Base-by-base conservation (phyloP, 805 yeast species). In the Ogataea pignaliae region DNA sequence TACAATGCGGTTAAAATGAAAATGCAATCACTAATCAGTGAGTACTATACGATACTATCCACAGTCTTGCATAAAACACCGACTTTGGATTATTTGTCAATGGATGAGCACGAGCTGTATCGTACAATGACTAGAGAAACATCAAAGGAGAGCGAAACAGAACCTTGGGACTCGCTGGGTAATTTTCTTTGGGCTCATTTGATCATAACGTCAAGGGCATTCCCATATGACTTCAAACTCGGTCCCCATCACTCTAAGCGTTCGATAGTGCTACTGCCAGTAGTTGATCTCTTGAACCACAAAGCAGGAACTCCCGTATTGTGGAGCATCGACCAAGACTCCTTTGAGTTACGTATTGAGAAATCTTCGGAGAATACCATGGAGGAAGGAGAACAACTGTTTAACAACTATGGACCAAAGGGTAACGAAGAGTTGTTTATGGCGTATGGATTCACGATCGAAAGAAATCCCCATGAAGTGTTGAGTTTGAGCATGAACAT, bases 401-500 rank as follows among this genome's bases (percentile, higher is more conserved):
- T 65, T 64, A 89, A 89, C 59, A 86, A 87, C 62, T 89, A 90
- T 62, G 97, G 97, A 2, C 79, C 85, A 42, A 89, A 88, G 61
- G 85, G 93, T 0, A 89, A 88, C 56, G 95, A 86, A 50, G 96
- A 88, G 51, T 63, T 89, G 26, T 62, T 90, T 6, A 65, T 89
- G 52, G 89, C 84, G 0, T 90, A 90, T 60, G 97, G 97, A 0
- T 90, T 90, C 63, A 74, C 80, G 10, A 39, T 81, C 2, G 73
- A 72, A 14, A 65, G 70, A 15, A 85, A 85, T 52, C 65, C 66
- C 10, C 78, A 78, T 31, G 91, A 86, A 50, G 56, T 68, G 4
- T 66, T 81, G 1, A 79, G 79, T 13, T 70, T 89, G 36, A 73
- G 84, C 5, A 69, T 88, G 44, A 78, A 78, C 55, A 65, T 86